Evolutionary conservation across 2,329 filamentous ascomycete species (phyloP), one percentile per base, ranked within the genome.

Genomic region (Achaetomium macrosporum): DNA sequence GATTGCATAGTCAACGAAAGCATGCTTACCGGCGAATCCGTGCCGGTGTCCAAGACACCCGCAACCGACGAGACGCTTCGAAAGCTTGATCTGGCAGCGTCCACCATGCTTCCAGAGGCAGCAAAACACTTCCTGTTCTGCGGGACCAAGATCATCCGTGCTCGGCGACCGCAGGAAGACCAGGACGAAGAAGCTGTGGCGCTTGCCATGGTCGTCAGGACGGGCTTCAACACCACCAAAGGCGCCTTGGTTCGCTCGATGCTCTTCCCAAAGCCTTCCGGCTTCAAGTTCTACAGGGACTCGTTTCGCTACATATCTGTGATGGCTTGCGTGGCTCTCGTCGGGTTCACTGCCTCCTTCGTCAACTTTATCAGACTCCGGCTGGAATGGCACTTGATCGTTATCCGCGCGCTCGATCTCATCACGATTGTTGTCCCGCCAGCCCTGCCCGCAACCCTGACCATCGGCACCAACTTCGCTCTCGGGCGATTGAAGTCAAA

Each of bases 1-100:
- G 95, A 99, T 70, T 96, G 91, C 64, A 97, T 99, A 57, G 91
- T 99, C 59, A 99, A 99, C 64, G 93, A 99, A 71, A 97, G 93
- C 71, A 99, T 99, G 93, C 81, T 99, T 35, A 99, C 93, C 37
- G 87, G 92, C 53, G 93, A 99, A 74, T 97, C 93, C 39, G 91
- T 99, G 5, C 95, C 93, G 2, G 92, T 99, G 1, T 96, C 91
- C 2, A 99, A 99, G 69, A 77, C 84, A 2, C 91, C 93, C 1
- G 84, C 90, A 3, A 90, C 82, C 2, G 85, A 96, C 64, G 84
- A 92, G 56, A 84, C 87, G 1, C 75, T 99, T n/a, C 76, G 78
- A 20, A 73, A 80, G 44, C 79, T 99, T 62, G 83, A 96, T 60
- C 75, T 96, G 13, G 83, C 82, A 50, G 88, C 91, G 5, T 85